Evolutionary conservation across 352 stramenopile genomes (phyloP), one percentile per base, ranked within the genome.

Genomic region (Blastocystis sp.): DNA sequence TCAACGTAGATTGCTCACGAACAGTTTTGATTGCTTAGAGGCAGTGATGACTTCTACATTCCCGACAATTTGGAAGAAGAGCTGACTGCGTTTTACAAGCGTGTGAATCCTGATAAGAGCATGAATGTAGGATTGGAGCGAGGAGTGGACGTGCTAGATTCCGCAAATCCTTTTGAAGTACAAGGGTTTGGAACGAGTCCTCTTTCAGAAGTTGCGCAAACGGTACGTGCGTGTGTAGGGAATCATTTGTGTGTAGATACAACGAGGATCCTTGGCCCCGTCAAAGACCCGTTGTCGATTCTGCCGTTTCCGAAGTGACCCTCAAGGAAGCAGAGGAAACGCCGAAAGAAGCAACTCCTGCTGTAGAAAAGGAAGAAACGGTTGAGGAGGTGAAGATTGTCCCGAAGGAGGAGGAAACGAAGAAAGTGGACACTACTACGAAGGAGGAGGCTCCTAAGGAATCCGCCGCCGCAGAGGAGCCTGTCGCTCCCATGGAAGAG

Each of bases 251-350:
- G 14, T 29, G 8, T 61, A 78, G 67, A 3, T 78, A 78, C 34
- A 56, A 56, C 16, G 44, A 78, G 49, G 67, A 78, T 78, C 67
- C 67, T 16, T 78, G 67, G 67, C 67, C 67, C 7, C 32, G 6
- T 40, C 14, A 8, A 34, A 34, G 53, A 63, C 21, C 16, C 53
- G 1, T 34, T 24, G 53, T 14, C 53, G 0, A 34, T 11, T 14
- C 14, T 34, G 27, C 53, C 32, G 27, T 27, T 27, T 16, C n/a
- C n/a, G n/a, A n/a, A n/a, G n/a, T n/a, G n/a, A n/a, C n/a, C n/a
- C n/a, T n/a, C n/a, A n/a, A n/a, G n/a, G n/a, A n/a, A n/a, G n/a
- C n/a, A n/a, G n/a, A n/a, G n/a, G n/a, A n/a, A n/a, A n/a, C n/a
- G n/a, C n/a, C n/a, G n/a, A n/a, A n/a, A n/a, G n/a, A n/a, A n/a